A percentile compares a stretch with the other conserved stretches of the same genome.
Conservation (phyloP, 2,329 filamentous ascomycete genomes). For the Pseudocercospora ulei region DNA sequence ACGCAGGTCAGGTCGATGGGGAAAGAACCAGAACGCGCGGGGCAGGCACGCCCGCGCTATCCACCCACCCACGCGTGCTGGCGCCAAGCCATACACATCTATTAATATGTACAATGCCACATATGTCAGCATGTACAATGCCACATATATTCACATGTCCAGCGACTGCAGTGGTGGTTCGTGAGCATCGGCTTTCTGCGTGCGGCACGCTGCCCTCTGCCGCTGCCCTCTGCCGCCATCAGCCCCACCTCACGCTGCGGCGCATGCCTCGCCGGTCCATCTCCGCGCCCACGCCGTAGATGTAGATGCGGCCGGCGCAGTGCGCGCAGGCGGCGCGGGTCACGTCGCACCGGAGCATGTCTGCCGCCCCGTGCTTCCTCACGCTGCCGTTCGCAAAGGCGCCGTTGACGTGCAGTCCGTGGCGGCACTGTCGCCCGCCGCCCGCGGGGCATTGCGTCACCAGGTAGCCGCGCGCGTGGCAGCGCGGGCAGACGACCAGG, state of each 20-base stretch:
- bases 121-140: too few species aligned
- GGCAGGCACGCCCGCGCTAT: too few species aligned
- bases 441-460: neutral
- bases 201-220: neutral
- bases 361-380: neutral
- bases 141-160: too few species aligned
- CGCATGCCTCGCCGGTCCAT: constrained; percentile 1
- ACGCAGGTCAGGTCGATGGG: too few species aligned
- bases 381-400: neutral
- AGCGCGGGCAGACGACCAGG: neutral
- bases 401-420: constrained; percentile 1
- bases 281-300: neutral
- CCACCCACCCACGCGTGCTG: too few species aligned
- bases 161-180: too few species aligned
- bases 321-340: neutral
- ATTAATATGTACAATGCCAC: too few species aligned
- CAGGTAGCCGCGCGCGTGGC: neutral
- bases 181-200: too few species aligned
- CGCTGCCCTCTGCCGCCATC: neutral
- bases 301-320: constrained; percentile 1
- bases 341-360: neutral
- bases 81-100: too few species aligned
- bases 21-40: too few species aligned
- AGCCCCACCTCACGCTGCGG: constrained; percentile 2
- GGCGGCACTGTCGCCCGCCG: neutral